phyloP scores from a whole-genome alignment of 331 rosid species.

The Saraca asoca region DNA sequence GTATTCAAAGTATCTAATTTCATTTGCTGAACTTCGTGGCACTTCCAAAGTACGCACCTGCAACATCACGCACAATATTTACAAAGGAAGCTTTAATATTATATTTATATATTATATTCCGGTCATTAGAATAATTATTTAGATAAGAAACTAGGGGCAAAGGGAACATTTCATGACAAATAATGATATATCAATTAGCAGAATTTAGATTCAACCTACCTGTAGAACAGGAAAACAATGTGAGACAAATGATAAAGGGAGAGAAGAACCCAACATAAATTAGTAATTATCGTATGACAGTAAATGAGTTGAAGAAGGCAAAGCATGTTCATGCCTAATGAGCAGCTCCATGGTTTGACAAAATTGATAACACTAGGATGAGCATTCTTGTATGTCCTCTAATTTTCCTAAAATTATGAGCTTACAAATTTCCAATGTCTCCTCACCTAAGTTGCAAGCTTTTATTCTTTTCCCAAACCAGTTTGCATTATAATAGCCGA shows the following conservation, averaged over 20 bases:
- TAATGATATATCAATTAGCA: conserved; percentile 13
- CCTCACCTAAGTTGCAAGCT: not conserved
- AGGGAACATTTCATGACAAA: conserved; percentile 7
- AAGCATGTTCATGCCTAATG: not conserved
- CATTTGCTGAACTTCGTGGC: conserved; percentile 54
- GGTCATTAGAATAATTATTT: conserved; percentile 12
- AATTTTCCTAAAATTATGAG: conserved; percentile 2
- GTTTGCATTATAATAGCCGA: not conserved
- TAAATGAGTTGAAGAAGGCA: not conserved
- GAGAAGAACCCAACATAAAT: not conserved
- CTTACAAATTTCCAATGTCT: too few species aligned
- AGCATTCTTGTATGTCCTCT: not conserved
- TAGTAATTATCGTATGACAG: not conserved
- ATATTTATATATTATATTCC: conserved; percentile 27
- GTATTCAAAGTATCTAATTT: conserved; percentile 70
- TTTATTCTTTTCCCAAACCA: not conserved
- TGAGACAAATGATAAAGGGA: too few species aligned
- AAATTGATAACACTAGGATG: not conserved
- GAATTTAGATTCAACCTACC: not conserved
- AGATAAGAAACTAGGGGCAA: not conserved
- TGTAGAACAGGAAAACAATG: not conserved
- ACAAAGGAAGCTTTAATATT: not conserved
- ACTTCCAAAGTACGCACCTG: conserved; percentile 77
- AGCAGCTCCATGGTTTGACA: not conserved
- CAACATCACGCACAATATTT: conserved; percentile 41